Conservation (phyloP, 2,329 filamentous ascomycete species). For the Aspergillus sojae region DNA sequence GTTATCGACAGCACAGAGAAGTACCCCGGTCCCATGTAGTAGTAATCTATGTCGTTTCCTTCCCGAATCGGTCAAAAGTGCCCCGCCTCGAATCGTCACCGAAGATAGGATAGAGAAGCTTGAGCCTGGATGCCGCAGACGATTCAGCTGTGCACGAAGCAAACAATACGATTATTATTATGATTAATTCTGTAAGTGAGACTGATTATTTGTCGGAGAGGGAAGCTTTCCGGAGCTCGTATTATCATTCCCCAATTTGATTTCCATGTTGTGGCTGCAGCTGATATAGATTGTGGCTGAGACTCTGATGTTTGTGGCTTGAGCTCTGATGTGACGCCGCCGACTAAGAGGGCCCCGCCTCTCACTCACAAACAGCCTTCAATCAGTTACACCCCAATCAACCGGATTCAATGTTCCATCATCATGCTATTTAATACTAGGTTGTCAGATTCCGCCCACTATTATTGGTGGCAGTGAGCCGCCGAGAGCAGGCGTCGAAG, state of each 20-base stretch:
- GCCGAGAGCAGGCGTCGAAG: background rate
- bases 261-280: slow-evolving; percentile 3
- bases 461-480: background rate
- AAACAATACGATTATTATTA: background rate
- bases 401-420: background rate
- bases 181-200: background rate
- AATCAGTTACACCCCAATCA: background rate
- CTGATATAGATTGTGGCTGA: slow-evolving; percentile 1
- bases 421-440: slow-evolving; percentile 5
- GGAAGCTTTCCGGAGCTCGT: background rate
- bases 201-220: background rate
- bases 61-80: background rate
- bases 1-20: background rate
- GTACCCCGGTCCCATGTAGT: slow-evolving; percentile 4
- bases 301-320: background rate
- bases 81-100: slow-evolving; percentile 2
- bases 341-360: background rate
- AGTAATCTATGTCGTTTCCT: slow-evolving; percentile 1
- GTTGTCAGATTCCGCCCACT: background rate
- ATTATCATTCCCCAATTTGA: background rate
- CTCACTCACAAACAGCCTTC: background rate
- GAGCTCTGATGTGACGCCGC: background rate
- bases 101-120: background rate
- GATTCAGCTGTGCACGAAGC: background rate
- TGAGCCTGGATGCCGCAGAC: background rate